These are phyloP conservation scores for Pseudocercospora eumusae DNA, from an alignment of 2,329 filamentous ascomycete species.

Conservation along the genomic window DNA sequence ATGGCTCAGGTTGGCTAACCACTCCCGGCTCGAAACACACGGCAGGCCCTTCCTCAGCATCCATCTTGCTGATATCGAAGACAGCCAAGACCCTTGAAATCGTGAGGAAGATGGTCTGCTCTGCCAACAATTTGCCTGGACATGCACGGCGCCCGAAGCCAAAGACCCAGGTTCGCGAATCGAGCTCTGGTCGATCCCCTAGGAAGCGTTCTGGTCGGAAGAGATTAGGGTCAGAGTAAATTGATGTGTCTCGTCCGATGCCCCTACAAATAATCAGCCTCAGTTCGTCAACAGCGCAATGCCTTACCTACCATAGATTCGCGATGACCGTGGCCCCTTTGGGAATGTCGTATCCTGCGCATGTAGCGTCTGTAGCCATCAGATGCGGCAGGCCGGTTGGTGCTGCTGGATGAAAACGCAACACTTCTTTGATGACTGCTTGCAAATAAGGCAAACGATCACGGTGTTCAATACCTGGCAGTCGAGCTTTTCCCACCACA, in stretches of 20 bases:
- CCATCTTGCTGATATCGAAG: slow-evolving; percentile 22
- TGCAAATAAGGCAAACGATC: slow-evolving; percentile 38
- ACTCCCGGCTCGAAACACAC: slow-evolving; percentile 22
- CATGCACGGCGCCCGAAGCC: slow-evolving; percentile 30
- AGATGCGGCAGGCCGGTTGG: slow-evolving; percentile 44
- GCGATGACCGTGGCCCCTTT: slow-evolving; percentile 44
- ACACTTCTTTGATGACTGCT: slow-evolving; percentile 40
- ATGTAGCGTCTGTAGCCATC: slow-evolving; percentile 45
- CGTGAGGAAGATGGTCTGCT: slow-evolving; percentile 23
- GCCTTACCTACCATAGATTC: slow-evolving; percentile 36
- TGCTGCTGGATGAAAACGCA: slow-evolving; percentile 40
- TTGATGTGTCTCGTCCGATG: slow-evolving; percentile 6
- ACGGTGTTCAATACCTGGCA: slow-evolving; percentile 37
- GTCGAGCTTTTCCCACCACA: slow-evolving; percentile 35
- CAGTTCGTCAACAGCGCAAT: no score
- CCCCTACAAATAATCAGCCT: neutral
- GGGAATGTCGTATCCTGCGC: slow-evolving; percentile 47
- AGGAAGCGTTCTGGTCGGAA: slow-evolving; percentile 30
- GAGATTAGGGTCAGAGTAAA: slow-evolving; percentile 9
- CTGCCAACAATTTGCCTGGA: slow-evolving; percentile 25
- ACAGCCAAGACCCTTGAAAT: slow-evolving; percentile 20
- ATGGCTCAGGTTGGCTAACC: slow-evolving; percentile 23
- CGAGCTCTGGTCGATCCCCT: slow-evolving; percentile 29
- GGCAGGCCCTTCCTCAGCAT: neutral
- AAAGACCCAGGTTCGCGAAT: slow-evolving; percentile 24